These are phyloP conservation scores for Cladosporium sp. DNA, from an alignment of 2,329 filamentous ascomycete genomes.

Conservation along the genomic window DNA sequence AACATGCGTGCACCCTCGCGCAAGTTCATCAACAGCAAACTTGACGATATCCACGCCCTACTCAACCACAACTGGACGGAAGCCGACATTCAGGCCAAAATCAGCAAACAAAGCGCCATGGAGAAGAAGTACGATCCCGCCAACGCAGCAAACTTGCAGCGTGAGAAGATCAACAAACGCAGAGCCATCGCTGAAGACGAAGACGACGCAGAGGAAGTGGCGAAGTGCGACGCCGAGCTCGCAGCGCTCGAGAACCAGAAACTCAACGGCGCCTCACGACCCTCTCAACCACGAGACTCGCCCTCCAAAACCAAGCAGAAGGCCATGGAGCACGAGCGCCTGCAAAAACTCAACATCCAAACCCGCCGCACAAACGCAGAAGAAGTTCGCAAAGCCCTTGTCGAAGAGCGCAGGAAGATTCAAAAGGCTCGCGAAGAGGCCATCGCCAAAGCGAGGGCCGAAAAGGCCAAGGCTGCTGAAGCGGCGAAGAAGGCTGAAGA, in stretches of 20 bases:
- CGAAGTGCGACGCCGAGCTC: slow-evolving; percentile 47
- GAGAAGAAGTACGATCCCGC: slow-evolving; percentile 47
- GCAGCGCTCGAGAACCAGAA: slow-evolving; percentile 55
- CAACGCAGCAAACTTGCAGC: slow-evolving; percentile 63
- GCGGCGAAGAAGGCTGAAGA: slow-evolving; percentile 31
- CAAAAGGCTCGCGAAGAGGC: slow-evolving; percentile 49
- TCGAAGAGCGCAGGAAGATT: slow-evolving; percentile 60
- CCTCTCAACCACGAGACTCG: slow-evolving; percentile 34
- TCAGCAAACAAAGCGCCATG: slow-evolving; percentile 66
- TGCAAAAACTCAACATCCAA: slow-evolving; percentile 76
- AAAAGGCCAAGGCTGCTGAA: slow-evolving; percentile 43
- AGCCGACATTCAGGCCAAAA: slow-evolving; percentile 73
- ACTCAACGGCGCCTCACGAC: slow-evolving; percentile 48
- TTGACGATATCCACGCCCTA: slow-evolving; percentile 74
- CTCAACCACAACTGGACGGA: slow-evolving; percentile 79
- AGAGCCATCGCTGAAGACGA: slow-evolving; percentile 62
- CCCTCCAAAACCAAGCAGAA: slow-evolving; percentile 39
- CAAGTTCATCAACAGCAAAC: slow-evolving; percentile 64
- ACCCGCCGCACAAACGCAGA: slow-evolving; percentile 84
- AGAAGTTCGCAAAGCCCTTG: slow-evolving; percentile 82
- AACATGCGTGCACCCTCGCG: slow-evolving; percentile 71
- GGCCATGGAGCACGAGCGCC: slow-evolving; percentile 69
- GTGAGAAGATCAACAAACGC: slow-evolving; percentile 61
- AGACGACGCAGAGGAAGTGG: slow-evolving; percentile 58
- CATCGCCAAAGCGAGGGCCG: slow-evolving; percentile 45